These are phyloP conservation scores for Paramecium bursaria DNA, from an alignment of 73 alveolate genomes.

Conservation along the genomic window DNA sequence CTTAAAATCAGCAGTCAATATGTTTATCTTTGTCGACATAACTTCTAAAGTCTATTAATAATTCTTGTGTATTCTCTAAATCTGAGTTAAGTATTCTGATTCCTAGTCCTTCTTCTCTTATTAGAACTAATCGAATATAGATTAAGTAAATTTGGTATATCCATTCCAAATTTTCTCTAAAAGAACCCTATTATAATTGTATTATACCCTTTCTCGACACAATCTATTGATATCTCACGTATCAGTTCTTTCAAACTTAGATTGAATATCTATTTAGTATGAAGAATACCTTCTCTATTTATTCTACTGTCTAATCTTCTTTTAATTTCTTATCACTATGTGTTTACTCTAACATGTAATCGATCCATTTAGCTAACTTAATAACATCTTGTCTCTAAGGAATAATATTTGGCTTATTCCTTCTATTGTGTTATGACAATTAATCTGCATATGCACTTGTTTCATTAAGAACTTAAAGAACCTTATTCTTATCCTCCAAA, in stretches of 20 bases:
- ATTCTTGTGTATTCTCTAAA: slow-evolving; percentile 4
- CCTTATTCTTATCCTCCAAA: slow-evolving; percentile 8
- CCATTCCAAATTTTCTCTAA: slow-evolving; percentile 43
- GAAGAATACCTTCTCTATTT: slow-evolving; percentile 39
- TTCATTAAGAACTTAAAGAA: slow-evolving; percentile 10
- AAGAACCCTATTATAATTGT: slow-evolving; percentile 8
- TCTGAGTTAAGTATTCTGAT: not conserved
- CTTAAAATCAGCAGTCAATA: slow-evolving; percentile 16
- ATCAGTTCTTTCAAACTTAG: slow-evolving; percentile 37
- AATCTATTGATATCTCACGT: slow-evolving; percentile 49
- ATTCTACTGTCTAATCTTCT: not conserved
- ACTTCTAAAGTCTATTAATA: not conserved
- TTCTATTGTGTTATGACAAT: slow-evolving; percentile 23
- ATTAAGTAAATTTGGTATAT: slow-evolving; percentile 12
- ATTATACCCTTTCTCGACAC: slow-evolving; percentile 59
- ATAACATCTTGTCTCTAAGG: slow-evolving; percentile 46
- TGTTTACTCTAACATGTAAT: not conserved
- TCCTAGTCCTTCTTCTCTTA: slow-evolving; percentile 10
- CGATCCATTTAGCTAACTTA: slow-evolving; percentile 50
- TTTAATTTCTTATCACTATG: not conserved
- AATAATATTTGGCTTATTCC: not conserved
- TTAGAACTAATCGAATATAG: not conserved
- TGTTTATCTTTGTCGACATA: slow-evolving; percentile 1
- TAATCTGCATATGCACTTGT: slow-evolving; percentile 20
- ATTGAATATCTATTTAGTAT: too few relatives aligned